These are phyloP conservation scores for Suhomyces bribrorum DNA, from an alignment of 1,139 yeast species.

Conservation along the genomic window DNA sequence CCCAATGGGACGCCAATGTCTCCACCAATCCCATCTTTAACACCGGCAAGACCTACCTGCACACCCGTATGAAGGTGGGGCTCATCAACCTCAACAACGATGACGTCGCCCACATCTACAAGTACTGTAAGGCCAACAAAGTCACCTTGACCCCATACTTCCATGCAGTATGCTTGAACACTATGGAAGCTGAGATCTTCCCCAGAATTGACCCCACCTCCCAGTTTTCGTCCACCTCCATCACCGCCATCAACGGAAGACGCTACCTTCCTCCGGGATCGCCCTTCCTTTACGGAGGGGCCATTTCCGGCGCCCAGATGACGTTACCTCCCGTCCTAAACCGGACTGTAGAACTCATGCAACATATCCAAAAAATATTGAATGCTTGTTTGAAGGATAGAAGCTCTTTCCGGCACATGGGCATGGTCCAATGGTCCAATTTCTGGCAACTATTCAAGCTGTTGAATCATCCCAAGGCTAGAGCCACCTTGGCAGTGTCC, in stretches of 20 bases:
- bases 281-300: constrained; percentile 22
- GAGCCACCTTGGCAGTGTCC: constrained; percentile 23
- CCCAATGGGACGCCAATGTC: constrained; percentile 1
- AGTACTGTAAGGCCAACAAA: constrained; percentile 9
- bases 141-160: constrained; percentile 16
- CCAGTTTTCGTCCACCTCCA: constrained; percentile 11
- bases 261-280: constrained; percentile 13
- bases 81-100: constrained; percentile 13
- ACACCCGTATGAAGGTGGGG: constrained; percentile 9
- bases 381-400: background rate
- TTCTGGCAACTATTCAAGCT: constrained; percentile 17
- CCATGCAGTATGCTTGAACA: constrained; percentile 11
- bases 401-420: background rate
- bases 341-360: background rate
- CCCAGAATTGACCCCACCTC: constrained; percentile 3
- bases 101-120: constrained; percentile 4
- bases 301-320: constrained; percentile 22
- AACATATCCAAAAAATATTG: background rate
- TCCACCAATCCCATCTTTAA: constrained; percentile 6
- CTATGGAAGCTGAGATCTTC: constrained; percentile 9
- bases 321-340: constrained; percentile 17
- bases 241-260: constrained; percentile 16
- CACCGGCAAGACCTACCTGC: constrained; percentile 2
- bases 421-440: constrained; percentile 18
- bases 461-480: constrained; percentile 11